Conservation (phyloP, 1,284 basidiomycete genomes). For the Sanghuangporus baumii region DNA sequence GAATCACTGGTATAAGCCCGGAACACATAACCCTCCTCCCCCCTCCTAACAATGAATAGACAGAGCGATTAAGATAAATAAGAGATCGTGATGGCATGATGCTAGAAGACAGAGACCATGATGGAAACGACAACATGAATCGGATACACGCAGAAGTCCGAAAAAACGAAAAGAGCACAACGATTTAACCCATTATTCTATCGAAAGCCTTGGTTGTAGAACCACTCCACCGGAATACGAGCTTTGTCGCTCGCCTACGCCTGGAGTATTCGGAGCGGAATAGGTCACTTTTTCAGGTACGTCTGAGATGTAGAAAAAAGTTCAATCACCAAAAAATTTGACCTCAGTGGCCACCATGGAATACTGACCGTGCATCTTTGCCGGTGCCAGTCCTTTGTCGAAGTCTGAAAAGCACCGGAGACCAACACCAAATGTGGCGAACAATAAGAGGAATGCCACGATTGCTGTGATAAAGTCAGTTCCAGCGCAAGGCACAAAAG, state of each 20-base stretch:
- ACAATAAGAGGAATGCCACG: conserved; percentile 65
- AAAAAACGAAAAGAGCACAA: neutral
- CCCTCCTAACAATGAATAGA: neutral
- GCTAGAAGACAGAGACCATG: neutral
- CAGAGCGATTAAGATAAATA: neutral
- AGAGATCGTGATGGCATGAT: neutral
- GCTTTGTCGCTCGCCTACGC: conserved; percentile 40
- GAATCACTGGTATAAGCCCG: neutral
- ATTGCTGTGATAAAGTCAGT: conserved; percentile 42
- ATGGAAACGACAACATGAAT: neutral
- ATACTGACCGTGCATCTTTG: conserved; percentile 69
- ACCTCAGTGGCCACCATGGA: conserved; percentile 18
- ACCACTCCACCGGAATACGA: conserved; percentile 14
- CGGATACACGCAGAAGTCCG: neutral
- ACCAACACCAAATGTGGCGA: conserved; percentile 67
- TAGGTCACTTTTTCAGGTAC: conserved; percentile 43
- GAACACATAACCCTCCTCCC: neutral
- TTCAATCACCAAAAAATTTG: conserved; percentile 28
- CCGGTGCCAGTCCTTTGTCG: conserved; percentile 61
- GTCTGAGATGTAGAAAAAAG: conserved; percentile 32
- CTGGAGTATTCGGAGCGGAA: conserved; percentile 34
- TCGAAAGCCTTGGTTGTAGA: conserved; percentile 13
- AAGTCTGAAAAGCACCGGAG: conserved; percentile 76
- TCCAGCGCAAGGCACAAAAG: neutral
- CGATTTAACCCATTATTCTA: conserved; percentile 5